A percentile compares a stretch with the other conserved stretches of the same genome.
These are phyloP conservation scores for Phytophthora sansomeana DNA, from an alignment of 352 stramenopile genomes.

Conservation along the genomic window DNA sequence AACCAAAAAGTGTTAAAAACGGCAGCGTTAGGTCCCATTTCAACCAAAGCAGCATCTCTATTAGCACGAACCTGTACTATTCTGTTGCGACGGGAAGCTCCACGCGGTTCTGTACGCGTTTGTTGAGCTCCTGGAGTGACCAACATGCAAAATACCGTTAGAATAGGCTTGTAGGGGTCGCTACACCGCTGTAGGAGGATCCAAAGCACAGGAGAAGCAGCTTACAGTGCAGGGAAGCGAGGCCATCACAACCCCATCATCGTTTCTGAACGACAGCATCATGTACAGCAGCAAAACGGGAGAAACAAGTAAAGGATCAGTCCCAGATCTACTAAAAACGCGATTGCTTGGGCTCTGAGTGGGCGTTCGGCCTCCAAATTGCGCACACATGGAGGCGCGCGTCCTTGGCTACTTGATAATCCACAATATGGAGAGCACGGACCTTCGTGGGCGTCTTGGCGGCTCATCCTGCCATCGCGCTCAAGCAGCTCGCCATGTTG, in stretches of 20 bases:
- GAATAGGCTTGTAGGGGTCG: slow-evolving; percentile 3
- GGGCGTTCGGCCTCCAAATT: too few relatives aligned
- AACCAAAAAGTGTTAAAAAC: not conserved
- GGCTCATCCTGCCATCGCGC: slow-evolving; percentile 79
- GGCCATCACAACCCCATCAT: slow-evolving; percentile 59
- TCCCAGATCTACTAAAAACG: too few relatives aligned
- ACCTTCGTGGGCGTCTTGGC: slow-evolving; percentile 75
- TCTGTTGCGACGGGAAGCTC: slow-evolving; percentile 64
- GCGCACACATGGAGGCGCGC: not conserved
- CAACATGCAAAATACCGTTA: slow-evolving; percentile 11
- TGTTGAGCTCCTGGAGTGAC: slow-evolving; percentile 65
- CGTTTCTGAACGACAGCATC: slow-evolving; percentile 82
- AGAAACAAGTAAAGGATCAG: too few relatives aligned
- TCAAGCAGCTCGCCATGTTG: slow-evolving; percentile 75
- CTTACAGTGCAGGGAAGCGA: slow-evolving; percentile 71
- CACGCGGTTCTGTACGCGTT: slow-evolving; percentile 73
- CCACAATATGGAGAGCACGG: not conserved
- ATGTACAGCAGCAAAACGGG: slow-evolving; percentile 52
- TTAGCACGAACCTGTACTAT: slow-evolving; percentile 62
- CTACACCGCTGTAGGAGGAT: slow-evolving; percentile 9
- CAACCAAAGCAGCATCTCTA: slow-evolving; percentile 2
- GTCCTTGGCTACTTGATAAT: slow-evolving; percentile 9
- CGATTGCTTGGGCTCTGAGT: too few relatives aligned
- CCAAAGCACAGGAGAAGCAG: not conserved
- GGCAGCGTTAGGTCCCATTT: not conserved